phyloP scores from a whole-genome alignment of 83 land plant genomes.

The Thuja plicata region DNA sequence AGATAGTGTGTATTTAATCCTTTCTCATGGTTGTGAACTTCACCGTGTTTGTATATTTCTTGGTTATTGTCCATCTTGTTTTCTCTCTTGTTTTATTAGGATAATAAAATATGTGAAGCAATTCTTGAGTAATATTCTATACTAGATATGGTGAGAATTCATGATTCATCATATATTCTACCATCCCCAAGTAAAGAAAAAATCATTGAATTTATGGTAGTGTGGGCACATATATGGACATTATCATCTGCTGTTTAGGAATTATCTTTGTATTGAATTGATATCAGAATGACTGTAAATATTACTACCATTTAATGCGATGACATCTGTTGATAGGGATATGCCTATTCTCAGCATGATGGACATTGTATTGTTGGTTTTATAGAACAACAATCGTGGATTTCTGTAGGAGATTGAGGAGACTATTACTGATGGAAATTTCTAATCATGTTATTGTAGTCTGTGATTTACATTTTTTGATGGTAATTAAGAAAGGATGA shows the following conservation, averaged over 20 bases:
- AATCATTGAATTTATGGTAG: not conserved
- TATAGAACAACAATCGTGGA: not conserved
- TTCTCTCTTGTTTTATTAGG: not conserved
- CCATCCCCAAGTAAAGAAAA: not conserved
- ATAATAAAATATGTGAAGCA: not conserved
- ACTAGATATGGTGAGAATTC: not conserved
- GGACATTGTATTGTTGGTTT: not conserved
- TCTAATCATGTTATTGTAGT: not conserved
- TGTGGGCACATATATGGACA: not conserved
- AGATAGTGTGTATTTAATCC: not conserved
- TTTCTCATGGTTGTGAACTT: not conserved
- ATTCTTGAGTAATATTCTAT: not conserved
- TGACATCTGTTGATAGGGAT: not conserved
- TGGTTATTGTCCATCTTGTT: not conserved
- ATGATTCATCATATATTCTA: not conserved
- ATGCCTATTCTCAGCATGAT: not conserved
- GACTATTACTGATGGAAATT: not conserved
- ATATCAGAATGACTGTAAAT: not conserved
- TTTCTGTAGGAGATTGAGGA: not conserved
- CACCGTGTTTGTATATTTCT: not conserved
- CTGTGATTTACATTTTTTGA: not conserved
- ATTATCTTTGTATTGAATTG: not conserved
- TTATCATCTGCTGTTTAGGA: not conserved
- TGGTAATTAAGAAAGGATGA: not conserved
- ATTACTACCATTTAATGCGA: not conserved